These are phyloP conservation scores for Hypoxylon fragiforme DNA, from an alignment of 495 filamentous ascomycete genomes.

Conservation along the genomic window DNA sequence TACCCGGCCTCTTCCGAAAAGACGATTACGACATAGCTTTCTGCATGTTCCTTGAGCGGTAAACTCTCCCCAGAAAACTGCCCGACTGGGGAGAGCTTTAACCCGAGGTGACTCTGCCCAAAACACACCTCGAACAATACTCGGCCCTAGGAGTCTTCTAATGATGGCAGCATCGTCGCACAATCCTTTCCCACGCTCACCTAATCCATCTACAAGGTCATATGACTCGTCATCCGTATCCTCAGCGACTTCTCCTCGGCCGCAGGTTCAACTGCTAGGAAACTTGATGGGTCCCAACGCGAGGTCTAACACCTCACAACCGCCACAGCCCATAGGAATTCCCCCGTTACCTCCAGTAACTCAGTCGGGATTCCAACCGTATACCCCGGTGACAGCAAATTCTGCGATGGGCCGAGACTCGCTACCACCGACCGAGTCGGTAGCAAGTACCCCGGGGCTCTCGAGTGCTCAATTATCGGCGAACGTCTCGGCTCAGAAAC, in stretches of 20 bases:
- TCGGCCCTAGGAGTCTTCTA: conserved; percentile 31
- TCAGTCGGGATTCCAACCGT: conserved; percentile 48
- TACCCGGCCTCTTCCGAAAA: conserved; percentile 24
- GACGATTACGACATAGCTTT: conserved; percentile 35
- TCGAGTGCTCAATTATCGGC: conserved; percentile 48
- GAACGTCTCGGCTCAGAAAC: conserved; percentile 70
- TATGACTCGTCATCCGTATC: conserved; percentile 61
- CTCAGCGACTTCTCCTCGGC: conserved; percentile 57
- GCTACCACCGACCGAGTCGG: conserved; percentile 55
- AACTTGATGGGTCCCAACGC: conserved; percentile 49
- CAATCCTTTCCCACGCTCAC: conserved; percentile 57
- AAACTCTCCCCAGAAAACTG: conserved; percentile 42
- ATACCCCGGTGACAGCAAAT: conserved; percentile 51
- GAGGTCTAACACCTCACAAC: conserved; percentile 41
- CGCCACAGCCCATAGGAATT: conserved; percentile 51
- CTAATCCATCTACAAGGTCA: conserved; percentile 55
- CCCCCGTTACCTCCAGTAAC: conserved; percentile 44
- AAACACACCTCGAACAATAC: conserved; percentile 38
- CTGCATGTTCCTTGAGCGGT: conserved; percentile 53
- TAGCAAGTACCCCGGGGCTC: conserved; percentile 53
- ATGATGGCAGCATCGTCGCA: conserved; percentile 59
- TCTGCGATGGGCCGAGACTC: conserved; percentile 58
- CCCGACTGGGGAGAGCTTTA: conserved; percentile 43
- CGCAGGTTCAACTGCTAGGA: conserved; percentile 48
- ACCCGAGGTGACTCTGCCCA: conserved; percentile 42